Evolutionary conservation across 2,329 filamentous ascomycete species (phyloP).

Genomic region (Aulographum hederae): DNA sequence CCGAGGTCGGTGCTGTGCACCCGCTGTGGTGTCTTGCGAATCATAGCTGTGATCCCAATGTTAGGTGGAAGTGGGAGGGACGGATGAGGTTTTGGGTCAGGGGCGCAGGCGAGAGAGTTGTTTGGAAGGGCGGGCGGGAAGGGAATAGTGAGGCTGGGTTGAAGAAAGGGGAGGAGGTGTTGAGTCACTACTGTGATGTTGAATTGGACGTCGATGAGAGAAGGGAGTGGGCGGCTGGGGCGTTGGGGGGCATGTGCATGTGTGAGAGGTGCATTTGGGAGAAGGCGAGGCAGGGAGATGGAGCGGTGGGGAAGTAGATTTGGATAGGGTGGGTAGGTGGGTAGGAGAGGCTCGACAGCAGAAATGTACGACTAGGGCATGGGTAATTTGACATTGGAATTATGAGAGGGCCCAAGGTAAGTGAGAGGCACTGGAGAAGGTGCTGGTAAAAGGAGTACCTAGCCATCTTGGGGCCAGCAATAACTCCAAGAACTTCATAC

Average conservation of each 20-base stretch:
- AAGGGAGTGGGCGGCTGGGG: conserved; percentile 75
- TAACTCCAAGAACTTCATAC: too few species aligned
- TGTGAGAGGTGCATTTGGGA: conserved; percentile 70
- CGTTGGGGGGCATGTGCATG: conserved; percentile 75
- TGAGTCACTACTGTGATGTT: conserved; percentile 92
- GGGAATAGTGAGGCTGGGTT: conserved; percentile 36
- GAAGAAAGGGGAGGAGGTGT: conserved; percentile 61
- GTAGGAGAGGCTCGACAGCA: too few species aligned
- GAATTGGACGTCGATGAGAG: conserved; percentile 58
- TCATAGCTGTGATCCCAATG: conserved; percentile 89
- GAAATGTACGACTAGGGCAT: too few species aligned
- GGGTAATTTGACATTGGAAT: too few species aligned
- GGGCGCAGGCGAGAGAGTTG: conserved; percentile 33
- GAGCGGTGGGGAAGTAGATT: too few species aligned
- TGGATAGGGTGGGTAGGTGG: too few species aligned
- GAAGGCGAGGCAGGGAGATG: too few species aligned
- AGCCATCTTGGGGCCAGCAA: too few species aligned
- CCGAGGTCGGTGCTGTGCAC: conserved; percentile 85
- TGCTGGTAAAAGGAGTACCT: too few species aligned
- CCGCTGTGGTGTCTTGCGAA: conserved; percentile 94
- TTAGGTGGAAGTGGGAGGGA: conserved; percentile 83
- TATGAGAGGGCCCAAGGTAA: too few species aligned
- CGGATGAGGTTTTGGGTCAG: conserved; percentile 53
- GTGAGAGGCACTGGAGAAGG: too few species aligned
- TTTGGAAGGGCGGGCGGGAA: conserved; percentile 21